Evolutionary conservation across 371 early-diverging fungal genomes (phyloP).

Genomic region (Lichtheimia corymbifera): DNA sequence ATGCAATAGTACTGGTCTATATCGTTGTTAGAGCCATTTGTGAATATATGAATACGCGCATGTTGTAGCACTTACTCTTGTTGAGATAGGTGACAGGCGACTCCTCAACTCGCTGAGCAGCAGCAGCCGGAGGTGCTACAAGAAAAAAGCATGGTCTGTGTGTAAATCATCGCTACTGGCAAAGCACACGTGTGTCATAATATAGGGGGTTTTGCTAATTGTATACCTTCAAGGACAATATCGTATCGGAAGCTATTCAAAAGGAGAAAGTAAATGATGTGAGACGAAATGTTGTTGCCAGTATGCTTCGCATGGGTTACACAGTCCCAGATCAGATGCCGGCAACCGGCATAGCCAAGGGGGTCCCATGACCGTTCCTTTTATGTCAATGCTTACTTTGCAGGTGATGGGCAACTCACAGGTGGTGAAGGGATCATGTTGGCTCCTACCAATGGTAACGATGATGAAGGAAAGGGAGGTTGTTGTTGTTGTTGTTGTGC

Average conservation of each 20-base stretch:
- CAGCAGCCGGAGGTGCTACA: conserved; percentile 50
- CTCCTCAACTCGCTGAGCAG: conserved; percentile 56
- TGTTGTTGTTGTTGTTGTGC: background rate
- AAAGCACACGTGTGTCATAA: background rate
- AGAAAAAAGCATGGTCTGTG: conserved; percentile 9
- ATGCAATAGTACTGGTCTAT: conserved; percentile 21
- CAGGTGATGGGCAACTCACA: conserved; percentile 12
- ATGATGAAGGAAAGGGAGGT: conserved; percentile 2
- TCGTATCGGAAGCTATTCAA: conserved; percentile 23
- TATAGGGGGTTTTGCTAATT: background rate
- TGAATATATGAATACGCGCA: too few relatives aligned
- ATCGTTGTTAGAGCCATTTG: too few relatives aligned
- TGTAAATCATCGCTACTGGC: conserved; percentile 21
- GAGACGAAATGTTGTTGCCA: background rate
- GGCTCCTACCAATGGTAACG: background rate
- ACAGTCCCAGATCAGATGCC: conserved; percentile 1
- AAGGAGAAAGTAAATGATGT: too few relatives aligned
- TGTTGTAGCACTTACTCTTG: conserved; percentile 35
- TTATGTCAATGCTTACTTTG: conserved; percentile 5
- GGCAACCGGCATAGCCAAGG: too few relatives aligned
- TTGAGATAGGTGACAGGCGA: conserved; percentile 62
- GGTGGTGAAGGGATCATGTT: conserved; percentile 15
- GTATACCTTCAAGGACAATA: conserved; percentile 25
- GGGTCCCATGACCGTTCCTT: too few relatives aligned
- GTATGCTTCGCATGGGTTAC: conserved; percentile 14